phyloP scores from a whole-genome alignment of 176 grass and related monocot genomes.

The bread wheat (Triticum aestivum) region IWGSC_CS_RefSeq_v2.1 NC_057807.1:15555112-15555611 shows the following conservation, averaged over 20 bases:
- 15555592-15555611: too few species aligned
- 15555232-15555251: constrained; percentile 44
- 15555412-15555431: constrained; percentile 60
- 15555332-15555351: constrained; percentile 46
- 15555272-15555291: constrained; percentile 26
- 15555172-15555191: too few species aligned
- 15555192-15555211: too few species aligned
- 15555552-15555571: too few species aligned
- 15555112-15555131: too few species aligned
- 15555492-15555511: too few species aligned
- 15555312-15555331: neutral
- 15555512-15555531: too few species aligned
- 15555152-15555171: constrained; percentile 51
- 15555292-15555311: neutral
- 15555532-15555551: too few species aligned
- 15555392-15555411: constrained; percentile 32
- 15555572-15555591: too few species aligned
- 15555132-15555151: constrained; percentile 24
- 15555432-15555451: constrained; percentile 44
- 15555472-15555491: neutral
- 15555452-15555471: neutral
- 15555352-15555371: constrained; percentile 54
- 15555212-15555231: too few species aligned
- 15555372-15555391: constrained; percentile 44
- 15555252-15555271: constrained; percentile 57